These are phyloP conservation scores for Paramyrothecium sp. DNA, from an alignment of 2,329 filamentous ascomycete species.

Conservation along the genomic window DNA sequence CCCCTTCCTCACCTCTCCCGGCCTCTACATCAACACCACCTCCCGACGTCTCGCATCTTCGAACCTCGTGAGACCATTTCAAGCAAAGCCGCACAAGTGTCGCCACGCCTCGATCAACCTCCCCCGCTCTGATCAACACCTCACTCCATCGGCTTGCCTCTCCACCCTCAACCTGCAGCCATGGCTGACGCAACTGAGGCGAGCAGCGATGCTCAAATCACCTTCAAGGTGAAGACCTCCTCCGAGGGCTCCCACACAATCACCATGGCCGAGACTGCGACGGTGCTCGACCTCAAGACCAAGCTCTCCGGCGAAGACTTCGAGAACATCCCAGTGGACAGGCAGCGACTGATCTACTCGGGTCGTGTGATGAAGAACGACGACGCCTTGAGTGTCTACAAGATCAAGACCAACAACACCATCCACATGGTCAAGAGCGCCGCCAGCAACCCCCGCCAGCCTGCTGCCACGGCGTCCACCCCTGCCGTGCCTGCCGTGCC, in stretches of 20 bases:
- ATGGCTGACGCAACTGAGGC: conserved; percentile 67
- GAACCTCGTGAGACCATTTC: no score
- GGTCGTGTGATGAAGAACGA: conserved; percentile 95
- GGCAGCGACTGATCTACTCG: conserved; percentile 95
- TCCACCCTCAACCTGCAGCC: conserved; percentile 13
- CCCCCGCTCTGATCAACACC: not conserved
- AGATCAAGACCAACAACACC: conserved; percentile 94
- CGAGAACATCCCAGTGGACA: conserved; percentile 82
- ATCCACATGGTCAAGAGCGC: conserved; percentile 97
- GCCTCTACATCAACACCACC: not conserved
- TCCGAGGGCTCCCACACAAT: conserved; percentile 81
- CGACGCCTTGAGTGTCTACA: conserved; percentile 80
- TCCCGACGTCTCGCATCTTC: not conserved
- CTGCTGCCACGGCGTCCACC: conserved; percentile 37
- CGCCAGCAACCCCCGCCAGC: conserved; percentile 69
- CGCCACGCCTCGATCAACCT: conserved; percentile 2
- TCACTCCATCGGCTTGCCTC: not conserved
- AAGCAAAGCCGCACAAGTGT: no score
- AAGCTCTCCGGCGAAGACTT: conserved; percentile 80
- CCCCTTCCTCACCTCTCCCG: not conserved
- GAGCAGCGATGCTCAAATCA: conserved; percentile 72
- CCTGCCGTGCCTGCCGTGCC: conserved; percentile 48
- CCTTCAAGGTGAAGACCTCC: conserved; percentile 98
- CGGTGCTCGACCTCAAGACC: conserved; percentile 82
- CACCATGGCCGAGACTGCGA: conserved; percentile 74